Conservation (phyloP, 1,284 basidiomycete species). For the Pseudomicrostroma phylloplanum region DNA sequence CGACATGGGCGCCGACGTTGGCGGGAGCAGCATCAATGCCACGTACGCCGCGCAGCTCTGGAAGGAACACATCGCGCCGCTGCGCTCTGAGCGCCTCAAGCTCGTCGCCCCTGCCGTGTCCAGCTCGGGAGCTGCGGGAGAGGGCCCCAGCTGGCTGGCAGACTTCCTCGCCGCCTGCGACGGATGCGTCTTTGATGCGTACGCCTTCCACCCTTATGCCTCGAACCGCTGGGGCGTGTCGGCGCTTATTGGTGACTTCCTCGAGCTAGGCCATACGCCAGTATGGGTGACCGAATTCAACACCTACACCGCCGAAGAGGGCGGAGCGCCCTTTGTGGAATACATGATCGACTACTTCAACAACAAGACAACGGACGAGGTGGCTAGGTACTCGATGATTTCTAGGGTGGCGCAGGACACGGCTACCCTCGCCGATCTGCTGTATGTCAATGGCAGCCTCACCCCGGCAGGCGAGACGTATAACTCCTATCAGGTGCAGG, state of each 20-base stretch:
- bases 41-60: background rate
- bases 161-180: slow-evolving; percentile 12
- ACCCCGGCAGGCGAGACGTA: background rate
- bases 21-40: background rate
- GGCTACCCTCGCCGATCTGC: background rate
- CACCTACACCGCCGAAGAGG: background rate
- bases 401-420: background rate
- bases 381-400: background rate
- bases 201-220: slow-evolving; percentile 16
- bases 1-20: background rate
- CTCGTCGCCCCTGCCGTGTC: slow-evolving; percentile 14
- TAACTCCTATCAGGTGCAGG: background rate
- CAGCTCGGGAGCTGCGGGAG: background rate
- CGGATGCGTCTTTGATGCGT: slow-evolving; percentile 15
- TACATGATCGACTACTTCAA: slow-evolving; percentile 3
- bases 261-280: background rate
- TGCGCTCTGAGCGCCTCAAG: slow-evolving; percentile 5
- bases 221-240: background rate
- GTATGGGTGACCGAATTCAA: slow-evolving; percentile 1
- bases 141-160: slow-evolving; percentile 11
- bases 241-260: background rate
- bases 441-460: background rate
- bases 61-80: slow-evolving; percentile 12
- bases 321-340: background rate
- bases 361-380: background rate